Base-by-base conservation (phyloP, 192 early-diverging fungal species). In the Funneliformis geosporum region DNA sequence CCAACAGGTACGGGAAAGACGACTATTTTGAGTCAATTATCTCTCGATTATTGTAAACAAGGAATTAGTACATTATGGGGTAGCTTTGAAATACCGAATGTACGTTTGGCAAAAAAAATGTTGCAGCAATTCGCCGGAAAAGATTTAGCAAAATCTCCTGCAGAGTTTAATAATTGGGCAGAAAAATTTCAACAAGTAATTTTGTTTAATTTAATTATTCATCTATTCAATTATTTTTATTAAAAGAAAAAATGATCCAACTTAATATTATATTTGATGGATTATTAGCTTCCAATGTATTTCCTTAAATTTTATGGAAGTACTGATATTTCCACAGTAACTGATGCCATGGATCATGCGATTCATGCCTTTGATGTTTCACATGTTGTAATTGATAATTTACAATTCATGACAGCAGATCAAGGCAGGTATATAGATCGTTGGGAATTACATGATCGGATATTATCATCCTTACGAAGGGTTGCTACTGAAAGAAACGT, bases 291-390 rank as follows among this genome's bases (percentile, higher is more conserved):
- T 44, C 92, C 92, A 23, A 81, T 93, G 75, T 92, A 92, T 79
- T 92, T 92, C 81, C 82, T 93, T 27, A 91, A 91, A 82, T 92
- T 93, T 81, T 91, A 90, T 77, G 92, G 92, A 42, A 92, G 90
- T 80, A 93, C 92, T 46, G 80, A 86, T 14, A 86, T 91, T 38
- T 81, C 87, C 44, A 89, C 88, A 8, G 90, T 93, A n/a, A 65
- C 92, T 21, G 86, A 89, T 47, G 89, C 91, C 9, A 89, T 91
- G 85, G 82, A 88, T 23, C 91, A 91, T 67, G 91, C 92, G 2
- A 91, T 92, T 0, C 87, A 91, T 72, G 90, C 89, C 0, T 88
- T 91, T 79, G 92, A 91, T 80, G 91, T 93, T 67, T 88, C 87
- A 81, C 92, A 92, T 81, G 86, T 93, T 21, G 80, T 93, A 28